A percentile compares a stretch with the other conserved stretches of the same genome.
phyloP scores from a whole-genome alignment of 345 rosid genomes.

The Populus davidiana region DNA sequence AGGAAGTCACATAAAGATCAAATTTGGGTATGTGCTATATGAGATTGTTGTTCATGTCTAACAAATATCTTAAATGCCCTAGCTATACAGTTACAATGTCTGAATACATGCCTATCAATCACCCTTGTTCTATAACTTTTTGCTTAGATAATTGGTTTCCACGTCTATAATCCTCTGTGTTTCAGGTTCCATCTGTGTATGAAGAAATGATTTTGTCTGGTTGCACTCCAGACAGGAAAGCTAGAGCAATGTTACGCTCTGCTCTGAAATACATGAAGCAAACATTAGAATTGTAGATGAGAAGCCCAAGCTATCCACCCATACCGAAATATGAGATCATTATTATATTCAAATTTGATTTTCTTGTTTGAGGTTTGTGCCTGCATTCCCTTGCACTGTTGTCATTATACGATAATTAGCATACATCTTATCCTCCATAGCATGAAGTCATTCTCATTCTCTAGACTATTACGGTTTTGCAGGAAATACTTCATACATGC shows the following conservation, averaged over 20 bases:
- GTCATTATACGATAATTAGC: neutral
- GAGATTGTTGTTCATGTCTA: neutral
- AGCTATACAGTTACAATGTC: neutral
- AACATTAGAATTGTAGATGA: conserved; percentile 39
- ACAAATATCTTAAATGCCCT: neutral
- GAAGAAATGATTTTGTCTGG: conserved; percentile 91
- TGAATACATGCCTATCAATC: neutral
- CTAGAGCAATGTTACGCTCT: conserved; percentile 92
- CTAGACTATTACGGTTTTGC: conserved; percentile 2
- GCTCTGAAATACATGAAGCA: conserved; percentile 91
- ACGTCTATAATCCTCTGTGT: neutral
- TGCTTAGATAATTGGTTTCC: neutral
- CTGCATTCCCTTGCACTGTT: neutral
- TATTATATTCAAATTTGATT: neutral
- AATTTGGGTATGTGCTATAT: neutral
- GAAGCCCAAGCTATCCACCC: conserved; percentile 9
- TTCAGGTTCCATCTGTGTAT: conserved; percentile 85
- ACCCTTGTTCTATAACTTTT: neutral
- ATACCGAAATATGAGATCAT: conserved; percentile 1
- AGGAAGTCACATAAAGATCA: neutral
- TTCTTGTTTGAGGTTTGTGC: conserved; percentile 27
- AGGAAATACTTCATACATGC: conserved; percentile 13
- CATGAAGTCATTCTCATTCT: neutral
- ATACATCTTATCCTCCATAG: neutral
- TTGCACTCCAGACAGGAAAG: conserved; percentile 85